Conservation (phyloP, 176 grass and related monocot genomes). For the Rhipidocladum racemiflorum region DNA sequence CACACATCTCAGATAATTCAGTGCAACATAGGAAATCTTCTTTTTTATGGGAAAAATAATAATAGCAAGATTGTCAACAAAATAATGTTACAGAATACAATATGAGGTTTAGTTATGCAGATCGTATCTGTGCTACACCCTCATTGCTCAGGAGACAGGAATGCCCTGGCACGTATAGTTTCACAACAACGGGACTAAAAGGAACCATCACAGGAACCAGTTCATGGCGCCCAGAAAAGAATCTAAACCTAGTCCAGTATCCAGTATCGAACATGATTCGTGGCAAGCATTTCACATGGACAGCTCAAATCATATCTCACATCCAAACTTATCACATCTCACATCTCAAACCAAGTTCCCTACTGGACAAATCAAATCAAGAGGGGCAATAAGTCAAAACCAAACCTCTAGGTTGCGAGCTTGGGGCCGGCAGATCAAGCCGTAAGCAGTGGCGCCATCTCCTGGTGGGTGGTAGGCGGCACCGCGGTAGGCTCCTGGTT, state of each 20-base stretch:
- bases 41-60: neutral
- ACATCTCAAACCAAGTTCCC: too few relatives aligned
- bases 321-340: too few relatives aligned
- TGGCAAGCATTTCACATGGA: too few relatives aligned
- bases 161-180: slow-evolving; percentile 19
- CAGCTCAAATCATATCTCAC: too few relatives aligned
- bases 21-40: neutral
- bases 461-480: too few relatives aligned
- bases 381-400: too few relatives aligned
- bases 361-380: too few relatives aligned
- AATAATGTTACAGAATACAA: slow-evolving; percentile 22
- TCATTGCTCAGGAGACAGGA: slow-evolving; percentile 16
- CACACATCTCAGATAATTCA: neutral
- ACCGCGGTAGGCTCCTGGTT: too few relatives aligned
- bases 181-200: neutral
- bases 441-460: too few relatives aligned
- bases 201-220: neutral
- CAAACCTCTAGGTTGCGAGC: too few relatives aligned
- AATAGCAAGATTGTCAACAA: slow-evolving; percentile 13
- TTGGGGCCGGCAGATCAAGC: too few relatives aligned
- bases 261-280: neutral
- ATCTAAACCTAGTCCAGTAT: slow-evolving; percentile 25
- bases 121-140: slow-evolving; percentile 7
- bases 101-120: neutral
- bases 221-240: slow-evolving; percentile 20